Evolutionary conservation across 2,329 filamentous ascomycete genomes (phyloP).

Genomic region (Colletotrichum tropicale): DNA sequence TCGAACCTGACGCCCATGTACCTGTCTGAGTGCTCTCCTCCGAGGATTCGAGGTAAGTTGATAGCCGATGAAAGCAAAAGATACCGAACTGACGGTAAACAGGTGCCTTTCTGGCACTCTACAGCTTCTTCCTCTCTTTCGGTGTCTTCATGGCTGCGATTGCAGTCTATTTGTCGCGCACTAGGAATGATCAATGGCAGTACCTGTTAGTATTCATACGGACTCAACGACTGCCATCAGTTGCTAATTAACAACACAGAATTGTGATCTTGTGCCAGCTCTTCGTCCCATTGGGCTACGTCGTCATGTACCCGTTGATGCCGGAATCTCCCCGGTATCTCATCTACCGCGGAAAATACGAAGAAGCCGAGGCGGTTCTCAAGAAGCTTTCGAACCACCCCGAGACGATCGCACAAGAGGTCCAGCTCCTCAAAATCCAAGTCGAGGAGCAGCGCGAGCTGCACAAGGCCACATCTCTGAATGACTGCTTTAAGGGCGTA

Average conservation of each 20-base stretch:
- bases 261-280: not conserved
- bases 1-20: not conserved
- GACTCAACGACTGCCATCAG: not conserved
- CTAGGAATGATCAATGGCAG: not conserved
- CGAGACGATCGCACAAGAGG: not conserved
- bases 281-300: not conserved
- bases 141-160: not conserved
- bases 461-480: constrained; percentile 14
- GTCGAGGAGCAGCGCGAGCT: constrained; percentile 18
- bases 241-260: not conserved
- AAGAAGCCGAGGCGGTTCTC: not conserved
- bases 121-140: constrained; percentile 6
- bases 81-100: fast-evolving
- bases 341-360: not conserved
- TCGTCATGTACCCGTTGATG: not conserved
- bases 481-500: constrained; percentile 20
- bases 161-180: not conserved
- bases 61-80: fast-evolving
- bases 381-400: not conserved
- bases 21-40: not conserved
- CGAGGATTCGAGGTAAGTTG: not conserved
- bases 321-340: constrained; percentile 7
- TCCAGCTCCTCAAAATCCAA: not conserved
- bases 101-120: not conserved
- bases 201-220: not conserved